Evolutionary conservation across 2,329 filamentous ascomycete genomes (phyloP), one percentile per base, ranked within the genome.

Genomic region (Davidsoniella australis): DNA sequence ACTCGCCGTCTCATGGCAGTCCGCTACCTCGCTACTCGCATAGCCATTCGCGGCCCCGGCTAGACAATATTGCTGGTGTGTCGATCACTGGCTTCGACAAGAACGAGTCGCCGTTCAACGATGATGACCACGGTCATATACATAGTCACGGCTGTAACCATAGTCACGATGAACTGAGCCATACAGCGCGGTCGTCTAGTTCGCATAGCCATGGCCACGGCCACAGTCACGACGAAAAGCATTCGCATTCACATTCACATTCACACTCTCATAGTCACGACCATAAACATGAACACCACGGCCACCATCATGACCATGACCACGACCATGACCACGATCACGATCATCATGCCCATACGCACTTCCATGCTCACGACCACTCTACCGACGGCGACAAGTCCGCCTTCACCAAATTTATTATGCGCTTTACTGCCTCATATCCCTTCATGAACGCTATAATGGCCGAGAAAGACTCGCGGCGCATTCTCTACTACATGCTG

Each of bases 401-500:
- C 0, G 69, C 66, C 43, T 69, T 94, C 38, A 94, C 89, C 0
- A 75, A 71, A 12, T 73, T 81, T 49, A 62, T 96, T 3, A 69
- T 96, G n/a, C 72, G 72, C 0, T 71, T 75, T 49, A 81, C 80
- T 9, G 73, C 81, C 45, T 70, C 71, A 23, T 85, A 81, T 61
- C 88, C 89, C 0, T 71, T 96, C 33, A 59, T 95, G 16, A 80
- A 95, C 60, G 82, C 85, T 48, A 86, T 98, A 52, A 66, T 98
- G 58, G 77, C 80, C 12, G 89, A 96, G 59, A 87, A 86, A 58
- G 89, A 98, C 62, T 96, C 89, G 14, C 76, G 91, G 52, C 78
- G 89, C 41, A 96, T 98, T 55, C 93, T 94, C 57, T 98, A 98
- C 64, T 98, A 96, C 58, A 94, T 94, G 78, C 75, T 73, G 84